Evolutionary conservation across 176 grass and related monocot genomes (phyloP).

Genomic region (Dactylis glomerata): DNA sequence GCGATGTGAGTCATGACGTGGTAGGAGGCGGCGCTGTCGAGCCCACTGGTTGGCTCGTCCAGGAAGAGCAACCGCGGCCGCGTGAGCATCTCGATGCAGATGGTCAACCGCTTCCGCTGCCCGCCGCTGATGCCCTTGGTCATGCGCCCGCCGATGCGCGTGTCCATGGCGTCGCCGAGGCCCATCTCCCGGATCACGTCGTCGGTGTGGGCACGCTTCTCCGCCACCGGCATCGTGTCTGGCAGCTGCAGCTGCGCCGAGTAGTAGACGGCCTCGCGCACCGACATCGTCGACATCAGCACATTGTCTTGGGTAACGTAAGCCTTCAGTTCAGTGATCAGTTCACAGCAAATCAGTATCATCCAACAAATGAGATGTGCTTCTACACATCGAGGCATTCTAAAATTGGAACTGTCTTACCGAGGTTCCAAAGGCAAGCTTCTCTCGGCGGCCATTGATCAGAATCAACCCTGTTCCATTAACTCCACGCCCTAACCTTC

Average conservation of each 20-base stretch:
- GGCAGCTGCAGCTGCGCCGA: slow-evolving; percentile 67
- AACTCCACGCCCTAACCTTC: background rate
- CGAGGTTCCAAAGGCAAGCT: slow-evolving; percentile 44
- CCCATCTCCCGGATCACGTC: slow-evolving; percentile 56
- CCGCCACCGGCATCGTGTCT: slow-evolving; percentile 28
- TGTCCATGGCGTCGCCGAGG: slow-evolving; percentile 48
- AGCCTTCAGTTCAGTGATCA: slow-evolving; percentile 23
- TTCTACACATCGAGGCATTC: background rate
- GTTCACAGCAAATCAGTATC: background rate
- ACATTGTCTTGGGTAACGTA: slow-evolving; percentile 78
- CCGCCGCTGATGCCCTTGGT: slow-evolving; percentile 58
- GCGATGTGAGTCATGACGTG: slow-evolving; percentile 53
- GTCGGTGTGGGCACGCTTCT: slow-evolving; percentile 47
- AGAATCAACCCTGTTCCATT: background rate
- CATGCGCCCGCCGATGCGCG: slow-evolving; percentile 48
- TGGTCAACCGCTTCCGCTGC: slow-evolving; percentile 56
- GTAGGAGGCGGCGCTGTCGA: slow-evolving; percentile 76
- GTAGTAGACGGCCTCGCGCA: slow-evolving; percentile 56
- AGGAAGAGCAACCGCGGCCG: slow-evolving; percentile 78
- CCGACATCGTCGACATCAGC: slow-evolving; percentile 58
- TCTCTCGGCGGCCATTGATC: slow-evolving; percentile 15
- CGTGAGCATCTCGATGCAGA: slow-evolving; percentile 61
- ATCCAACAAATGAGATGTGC: background rate
- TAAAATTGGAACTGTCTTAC: slow-evolving; percentile 6
- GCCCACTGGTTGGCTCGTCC: slow-evolving; percentile 96